Evolutionary conservation across 306 rosid species (phyloP), one percentile per base, ranked within the genome.

Genomic region (Pueraria montana): DNA sequence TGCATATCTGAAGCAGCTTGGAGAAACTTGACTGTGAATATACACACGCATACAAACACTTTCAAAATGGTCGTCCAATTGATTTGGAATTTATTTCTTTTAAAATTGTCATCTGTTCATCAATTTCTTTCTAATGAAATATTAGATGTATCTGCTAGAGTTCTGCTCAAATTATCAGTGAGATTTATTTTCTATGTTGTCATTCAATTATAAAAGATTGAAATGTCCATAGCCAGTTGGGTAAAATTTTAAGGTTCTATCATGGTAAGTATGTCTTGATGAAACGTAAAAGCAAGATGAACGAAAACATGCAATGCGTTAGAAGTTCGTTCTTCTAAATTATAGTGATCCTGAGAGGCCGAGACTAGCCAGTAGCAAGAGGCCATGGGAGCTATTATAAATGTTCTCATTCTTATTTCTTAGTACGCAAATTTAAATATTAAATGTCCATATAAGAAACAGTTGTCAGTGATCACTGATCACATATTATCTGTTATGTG

Each of bases 91-190:
- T 32, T 24, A 66, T 30, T 64, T 69, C 69, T 56, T 38, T 40
- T 9, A 8, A 52, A 65, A 49, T 5, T 46, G 24, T 1, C 13
- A 61, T 82, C 27, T 16, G 11, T 82, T n/a, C 45, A 74, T 81
- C n/a, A 80, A 18, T 21, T 58, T 66, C 20, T 71, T 46, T 63
- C 18, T 16, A 24, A 21, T 21, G 30, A 76, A 30, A 32, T 30
- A 56, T 67, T 63, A 36, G 65, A 46, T 77, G 36, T 43, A 10
- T 46, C 23, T 48, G 16, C 34, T 23, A 17, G 56, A 53, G 23
- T 50, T 49, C 74, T 45, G 69, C 63, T 84, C 76, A 38, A 72
- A 38, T 46, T 69, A 24, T 16, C 58, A n/a, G 61, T 55, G 30
- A n/a, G 36, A 63, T 74, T 48, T 62, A 30, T 11, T 20, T 38